These are phyloP conservation scores for Camellia granthamiana DNA, from an alignment of 148 eudicot species.

Conservation along the genomic window DNA sequence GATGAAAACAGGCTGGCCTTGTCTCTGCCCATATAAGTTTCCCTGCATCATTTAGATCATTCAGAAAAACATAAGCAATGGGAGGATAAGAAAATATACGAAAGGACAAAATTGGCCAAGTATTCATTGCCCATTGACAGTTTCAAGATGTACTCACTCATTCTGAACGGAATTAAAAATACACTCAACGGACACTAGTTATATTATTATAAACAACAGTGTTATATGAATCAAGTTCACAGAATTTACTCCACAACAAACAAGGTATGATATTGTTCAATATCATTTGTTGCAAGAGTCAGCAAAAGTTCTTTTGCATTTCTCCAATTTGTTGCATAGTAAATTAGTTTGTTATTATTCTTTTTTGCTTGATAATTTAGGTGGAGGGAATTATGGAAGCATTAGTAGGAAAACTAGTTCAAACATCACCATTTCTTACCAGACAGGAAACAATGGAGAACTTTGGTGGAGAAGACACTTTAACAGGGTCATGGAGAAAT, in stretches of 20 bases:
- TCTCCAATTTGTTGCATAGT: not conserved
- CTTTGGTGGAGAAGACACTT: not conserved
- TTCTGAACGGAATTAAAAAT: not conserved
- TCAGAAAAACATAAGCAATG: not conserved
- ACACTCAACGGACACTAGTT: not conserved
- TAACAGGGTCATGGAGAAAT: not conserved
- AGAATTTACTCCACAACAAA: not conserved
- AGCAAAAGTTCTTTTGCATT: not conserved
- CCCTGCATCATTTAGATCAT: conserved; percentile 50
- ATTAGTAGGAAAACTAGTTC: not conserved
- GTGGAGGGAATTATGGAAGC: not conserved
- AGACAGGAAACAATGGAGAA: not conserved
- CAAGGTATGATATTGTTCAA: not conserved
- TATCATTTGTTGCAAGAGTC: not conserved
- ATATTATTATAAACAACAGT: not conserved
- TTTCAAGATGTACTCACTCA: not conserved
- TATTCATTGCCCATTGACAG: not conserved
- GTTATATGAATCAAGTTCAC: not conserved
- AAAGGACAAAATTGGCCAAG: not conserved
- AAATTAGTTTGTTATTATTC: not conserved
- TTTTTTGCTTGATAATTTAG: not conserved
- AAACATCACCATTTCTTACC: not conserved
- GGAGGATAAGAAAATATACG: not conserved
- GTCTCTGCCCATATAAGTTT: conserved; percentile 82
- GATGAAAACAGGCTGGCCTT: conserved; percentile 85